A percentile compares a stretch with the other conserved stretches of the same genome.
These are phyloP conservation scores for Aureobasidium zeae DNA, from an alignment of 2,329 filamentous ascomycete species.

Conservation along the genomic window DNA sequence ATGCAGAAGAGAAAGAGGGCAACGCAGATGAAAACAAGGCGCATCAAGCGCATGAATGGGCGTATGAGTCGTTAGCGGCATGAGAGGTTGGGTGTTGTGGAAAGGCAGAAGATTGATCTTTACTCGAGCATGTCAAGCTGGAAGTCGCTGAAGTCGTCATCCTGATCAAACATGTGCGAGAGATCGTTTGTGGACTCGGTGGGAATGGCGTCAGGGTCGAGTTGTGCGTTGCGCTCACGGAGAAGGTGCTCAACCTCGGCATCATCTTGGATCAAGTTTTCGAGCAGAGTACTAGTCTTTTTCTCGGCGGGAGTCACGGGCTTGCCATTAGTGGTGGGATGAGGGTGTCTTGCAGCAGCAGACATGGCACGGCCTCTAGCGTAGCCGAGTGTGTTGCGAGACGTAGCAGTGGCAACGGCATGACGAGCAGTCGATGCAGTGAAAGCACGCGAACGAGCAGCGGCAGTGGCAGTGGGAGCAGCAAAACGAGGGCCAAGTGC, in stretches of 20 bases:
- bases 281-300: constrained; percentile 6
- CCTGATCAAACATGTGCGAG: constrained; percentile 18
- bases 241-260: constrained; percentile 22
- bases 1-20: background rate
- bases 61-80: constrained; percentile 10
- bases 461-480: constrained; percentile 32
- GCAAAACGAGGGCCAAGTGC: constrained; percentile 24
- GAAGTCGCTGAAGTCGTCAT: constrained; percentile 20
- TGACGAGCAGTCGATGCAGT: constrained; percentile 34
- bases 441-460: constrained; percentile 29
- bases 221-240: constrained; percentile 1
- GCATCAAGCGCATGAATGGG: background rate
- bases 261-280: constrained; percentile 11
- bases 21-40: background rate
- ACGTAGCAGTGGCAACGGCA: constrained; percentile 55
- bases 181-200: constrained; percentile 13
- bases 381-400: constrained; percentile 76
- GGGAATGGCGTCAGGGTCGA: background rate
- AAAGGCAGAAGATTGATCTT: background rate
- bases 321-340: constrained; percentile 17
- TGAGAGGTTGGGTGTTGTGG: constrained; percentile 2
- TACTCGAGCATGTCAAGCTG: constrained; percentile 17
- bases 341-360: constrained; percentile 28
- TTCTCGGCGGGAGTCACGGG: constrained; percentile 17
- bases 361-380: constrained; percentile 59